Conservation (phyloP, 148 eudicot genomes). For the Diospyros kaki region DNA sequence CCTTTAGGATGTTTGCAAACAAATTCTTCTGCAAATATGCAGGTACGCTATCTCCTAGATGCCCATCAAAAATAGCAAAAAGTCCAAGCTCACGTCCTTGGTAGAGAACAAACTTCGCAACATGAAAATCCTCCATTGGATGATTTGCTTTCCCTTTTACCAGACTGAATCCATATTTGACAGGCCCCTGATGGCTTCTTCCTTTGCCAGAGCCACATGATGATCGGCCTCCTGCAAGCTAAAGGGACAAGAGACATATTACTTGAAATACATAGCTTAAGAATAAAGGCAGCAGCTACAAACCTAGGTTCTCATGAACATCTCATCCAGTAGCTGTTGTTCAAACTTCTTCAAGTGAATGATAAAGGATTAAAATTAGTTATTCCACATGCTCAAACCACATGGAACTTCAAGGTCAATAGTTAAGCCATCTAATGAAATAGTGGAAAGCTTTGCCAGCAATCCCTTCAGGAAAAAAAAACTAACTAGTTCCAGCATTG, state of each 20-base stretch:
- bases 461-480: neutral
- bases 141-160: slow-evolving; percentile 70
- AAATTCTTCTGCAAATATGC: slow-evolving; percentile 69
- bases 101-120: slow-evolving; percentile 51
- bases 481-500: neutral
- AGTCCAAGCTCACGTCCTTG: slow-evolving; percentile 68
- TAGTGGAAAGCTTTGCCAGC: neutral
- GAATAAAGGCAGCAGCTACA: neutral
- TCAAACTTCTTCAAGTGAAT: neutral
- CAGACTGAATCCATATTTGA: slow-evolving; percentile 55
- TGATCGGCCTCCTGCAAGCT: slow-evolving; percentile 50
- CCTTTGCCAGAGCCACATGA: slow-evolving; percentile 56
- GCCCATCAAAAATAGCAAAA: slow-evolving; percentile 78
- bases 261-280: neutral
- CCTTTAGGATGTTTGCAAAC: slow-evolving; percentile 60
- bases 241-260: slow-evolving; percentile 3
- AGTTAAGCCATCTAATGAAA: neutral
- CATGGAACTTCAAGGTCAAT: neutral
- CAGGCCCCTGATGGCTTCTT: slow-evolving; percentile 39
- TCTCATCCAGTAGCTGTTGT: neutral
- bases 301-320: neutral
- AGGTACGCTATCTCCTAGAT: slow-evolving; percentile 69
- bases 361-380: neutral
- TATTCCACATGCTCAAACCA: neutral
- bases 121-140: slow-evolving; percentile 80